Conservation (phyloP, 306 rosid species). For the Vigna angularis region DNA sequence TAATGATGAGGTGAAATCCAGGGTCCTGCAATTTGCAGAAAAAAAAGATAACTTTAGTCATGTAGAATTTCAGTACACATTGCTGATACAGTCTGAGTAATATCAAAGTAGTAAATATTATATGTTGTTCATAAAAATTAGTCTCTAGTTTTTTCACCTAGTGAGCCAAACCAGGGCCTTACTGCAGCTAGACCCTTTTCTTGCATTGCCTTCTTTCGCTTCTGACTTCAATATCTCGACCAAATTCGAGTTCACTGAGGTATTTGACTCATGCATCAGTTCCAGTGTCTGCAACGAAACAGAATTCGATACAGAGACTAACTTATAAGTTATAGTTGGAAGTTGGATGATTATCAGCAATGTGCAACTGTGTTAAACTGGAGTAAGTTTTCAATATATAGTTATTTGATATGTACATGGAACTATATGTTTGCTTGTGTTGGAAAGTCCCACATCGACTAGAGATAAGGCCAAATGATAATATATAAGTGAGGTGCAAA, state of each 20-base stretch:
- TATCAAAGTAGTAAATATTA: neutral
- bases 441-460: too few relatives aligned
- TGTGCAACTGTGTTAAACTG: neutral
- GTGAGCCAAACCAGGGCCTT: slow-evolving; percentile 89
- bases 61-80: neutral
- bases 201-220: slow-evolving; percentile 56
- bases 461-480: too few relatives aligned
- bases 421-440: too few relatives aligned
- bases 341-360: neutral
- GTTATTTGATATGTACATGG: too few relatives aligned
- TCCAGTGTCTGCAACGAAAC: slow-evolving; percentile 67
- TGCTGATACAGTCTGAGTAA: neutral
- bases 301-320: neutral
- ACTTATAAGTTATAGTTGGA: neutral
- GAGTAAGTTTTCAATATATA: too few relatives aligned
- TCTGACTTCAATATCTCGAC: slow-evolving; percentile 80
- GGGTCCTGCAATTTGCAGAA: slow-evolving; percentile 56
- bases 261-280: slow-evolving; percentile 63
- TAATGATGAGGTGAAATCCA: slow-evolving; percentile 71
- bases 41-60: neutral
- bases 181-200: slow-evolving; percentile 65
- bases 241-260: slow-evolving; percentile 63
- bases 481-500: too few relatives aligned
- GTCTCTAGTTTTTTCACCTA: slow-evolving; percentile 52
- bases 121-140: neutral